These are phyloP conservation scores for Tylopilus sp. DNA, from an alignment of 1,284 basidiomycete species.

Conservation along the genomic window DNA sequence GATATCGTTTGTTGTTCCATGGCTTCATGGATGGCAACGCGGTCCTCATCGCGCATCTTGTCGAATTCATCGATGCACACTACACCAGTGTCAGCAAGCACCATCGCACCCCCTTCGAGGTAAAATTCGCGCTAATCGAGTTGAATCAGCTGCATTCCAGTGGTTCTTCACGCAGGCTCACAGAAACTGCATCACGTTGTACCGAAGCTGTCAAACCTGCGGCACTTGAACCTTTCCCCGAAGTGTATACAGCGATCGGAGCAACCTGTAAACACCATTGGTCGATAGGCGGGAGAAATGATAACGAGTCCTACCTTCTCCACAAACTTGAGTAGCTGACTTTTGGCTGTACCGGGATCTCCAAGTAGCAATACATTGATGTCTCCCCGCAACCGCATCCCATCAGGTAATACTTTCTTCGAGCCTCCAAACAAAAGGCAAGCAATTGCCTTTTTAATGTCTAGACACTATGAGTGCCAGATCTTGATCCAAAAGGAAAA, in stretches of 20 bases:
- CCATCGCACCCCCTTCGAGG: conserved; percentile 99
- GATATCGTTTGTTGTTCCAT: conserved; percentile 99
- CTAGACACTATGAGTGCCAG: conserved; percentile 39
- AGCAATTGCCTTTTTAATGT: conserved; percentile 97
- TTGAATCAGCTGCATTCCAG: conserved; percentile 1
- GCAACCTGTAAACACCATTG: conserved; percentile 59
- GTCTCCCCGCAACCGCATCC: conserved; percentile 95
- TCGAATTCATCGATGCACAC: conserved; percentile 99
- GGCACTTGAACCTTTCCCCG: conserved; percentile 96
- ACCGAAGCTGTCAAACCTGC: conserved; percentile 98
- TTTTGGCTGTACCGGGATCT: conserved; percentile 98
- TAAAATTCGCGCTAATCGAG: conserved; percentile 87
- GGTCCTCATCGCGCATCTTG: conserved; percentile 99
- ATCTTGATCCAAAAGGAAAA: not conserved
- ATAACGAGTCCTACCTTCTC: conserved; percentile 68
- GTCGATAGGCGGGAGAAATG: not conserved
- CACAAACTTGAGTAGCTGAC: conserved; percentile 96
- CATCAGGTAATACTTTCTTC: conserved; percentile 97
- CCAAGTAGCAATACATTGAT: conserved; percentile 97
- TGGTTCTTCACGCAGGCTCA: conserved; percentile 39
- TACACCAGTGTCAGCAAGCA: conserved; percentile 96
- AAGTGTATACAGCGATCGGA: conserved; percentile 97
- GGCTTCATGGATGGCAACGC: conserved; percentile 98
- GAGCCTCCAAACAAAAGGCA: conserved; percentile 96
- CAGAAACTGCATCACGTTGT: conserved; percentile 88